A percentile compares a stretch with the other conserved stretches of the same genome.
These are phyloP conservation scores for Nemophila menziesii DNA, from an alignment of 257 asterid genomes.

Conservation along the genomic window DNA sequence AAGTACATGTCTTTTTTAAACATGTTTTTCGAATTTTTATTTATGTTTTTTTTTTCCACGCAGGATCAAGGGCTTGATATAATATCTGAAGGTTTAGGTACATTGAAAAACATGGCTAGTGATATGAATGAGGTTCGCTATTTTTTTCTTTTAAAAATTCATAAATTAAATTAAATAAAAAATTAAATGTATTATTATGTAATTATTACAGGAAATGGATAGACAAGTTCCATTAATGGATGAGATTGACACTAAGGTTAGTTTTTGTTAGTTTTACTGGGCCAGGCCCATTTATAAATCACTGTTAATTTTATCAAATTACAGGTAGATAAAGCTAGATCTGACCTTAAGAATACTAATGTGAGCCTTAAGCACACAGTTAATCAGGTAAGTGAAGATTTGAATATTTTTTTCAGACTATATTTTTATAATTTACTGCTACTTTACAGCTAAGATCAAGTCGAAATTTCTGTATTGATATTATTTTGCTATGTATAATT, in stretches of 20 bases:
- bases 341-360: slow-evolving; percentile 91
- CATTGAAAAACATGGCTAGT: slow-evolving; percentile 82
- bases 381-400: slow-evolving; percentile 50
- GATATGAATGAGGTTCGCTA: slow-evolving; percentile 95
- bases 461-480: slow-evolving; percentile 91
- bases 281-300: too few species aligned
- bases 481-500: slow-evolving; percentile 72
- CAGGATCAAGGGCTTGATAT: slow-evolving; percentile 95
- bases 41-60: slow-evolving; percentile 3
- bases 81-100: slow-evolving; percentile 89
- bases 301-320: too few species aligned
- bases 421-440: slow-evolving; percentile 7
- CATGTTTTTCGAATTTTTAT: slow-evolving; percentile 2
- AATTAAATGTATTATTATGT: background rate
- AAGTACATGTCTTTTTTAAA: slow-evolving; percentile 48
- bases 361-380: slow-evolving; percentile 95
- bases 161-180: slow-evolving; percentile 4
- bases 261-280: too few species aligned
- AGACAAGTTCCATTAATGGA: slow-evolving; percentile 99
- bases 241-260: slow-evolving; percentile 94
- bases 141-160: slow-evolving; percentile 8
- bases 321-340: slow-evolving; percentile 92
- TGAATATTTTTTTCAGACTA: background rate
- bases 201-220: slow-evolving; percentile 68
- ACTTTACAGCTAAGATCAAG: slow-evolving; percentile 82